Conservation (phyloP, 1,284 basidiomycete genomes). For the Pyrrhoderma noxium region DNA sequence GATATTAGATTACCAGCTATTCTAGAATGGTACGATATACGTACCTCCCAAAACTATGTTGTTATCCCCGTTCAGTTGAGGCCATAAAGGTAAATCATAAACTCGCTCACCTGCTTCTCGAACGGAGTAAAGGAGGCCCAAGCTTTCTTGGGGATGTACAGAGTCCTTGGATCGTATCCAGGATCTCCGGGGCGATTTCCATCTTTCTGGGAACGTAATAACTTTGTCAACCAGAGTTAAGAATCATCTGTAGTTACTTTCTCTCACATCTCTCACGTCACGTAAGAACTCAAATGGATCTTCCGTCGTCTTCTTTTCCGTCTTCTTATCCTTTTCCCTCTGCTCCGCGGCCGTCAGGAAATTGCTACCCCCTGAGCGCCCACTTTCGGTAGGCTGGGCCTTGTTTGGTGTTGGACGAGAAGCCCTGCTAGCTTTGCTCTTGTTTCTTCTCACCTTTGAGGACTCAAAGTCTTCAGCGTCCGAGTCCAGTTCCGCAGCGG, state of each 20-base stretch:
- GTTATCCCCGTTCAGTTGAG: constrained; percentile 2
- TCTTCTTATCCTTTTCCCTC: constrained; percentile 68
- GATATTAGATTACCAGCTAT: background rate
- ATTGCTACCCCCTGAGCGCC: constrained; percentile 26
- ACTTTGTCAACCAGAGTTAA: background rate
- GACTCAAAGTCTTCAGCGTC: constrained; percentile 11
- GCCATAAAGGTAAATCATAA: constrained; percentile 1
- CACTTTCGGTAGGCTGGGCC: constrained; percentile 21
- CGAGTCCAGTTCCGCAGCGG: constrained; percentile 8
- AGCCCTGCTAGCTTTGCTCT: background rate
- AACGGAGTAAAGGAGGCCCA: constrained; percentile 93
- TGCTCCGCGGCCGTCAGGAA: constrained; percentile 87
- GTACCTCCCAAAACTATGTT: constrained; percentile 78
- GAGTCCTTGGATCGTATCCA: constrained; percentile 89
- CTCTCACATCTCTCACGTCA: constrained; percentile 66
- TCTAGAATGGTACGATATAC: background rate
- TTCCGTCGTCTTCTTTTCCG: constrained; percentile 76
- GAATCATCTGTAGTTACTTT: background rate
- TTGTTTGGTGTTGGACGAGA: constrained; percentile 28
- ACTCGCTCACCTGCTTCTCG: constrained; percentile 72
- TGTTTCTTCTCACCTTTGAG: constrained; percentile 25
- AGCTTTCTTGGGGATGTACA: constrained; percentile 72
- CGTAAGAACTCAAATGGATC: constrained; percentile 78
- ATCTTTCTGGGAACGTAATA: constrained; percentile 58
- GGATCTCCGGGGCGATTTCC: constrained; percentile 72